Conservation (phyloP, 2,329 filamentous ascomycete species). For the Cladosporium sp. region DNA sequence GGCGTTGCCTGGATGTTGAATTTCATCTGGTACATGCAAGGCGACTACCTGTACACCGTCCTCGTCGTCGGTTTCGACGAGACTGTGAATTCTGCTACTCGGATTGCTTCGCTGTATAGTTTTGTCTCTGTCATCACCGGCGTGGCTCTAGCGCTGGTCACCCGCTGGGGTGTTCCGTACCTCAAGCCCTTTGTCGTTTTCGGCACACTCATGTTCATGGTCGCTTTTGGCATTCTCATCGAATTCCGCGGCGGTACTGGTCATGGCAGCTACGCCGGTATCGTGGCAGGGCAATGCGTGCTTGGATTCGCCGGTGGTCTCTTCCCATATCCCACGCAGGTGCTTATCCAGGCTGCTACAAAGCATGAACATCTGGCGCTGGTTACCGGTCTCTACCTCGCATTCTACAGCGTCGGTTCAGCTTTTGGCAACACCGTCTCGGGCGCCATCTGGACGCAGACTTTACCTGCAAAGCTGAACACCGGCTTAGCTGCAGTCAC, state of each 20-base stretch:
- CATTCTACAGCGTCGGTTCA: slow-evolving; percentile 58
- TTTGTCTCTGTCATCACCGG: slow-evolving; percentile 57
- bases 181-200: slow-evolving; percentile 61
- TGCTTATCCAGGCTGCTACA: slow-evolving; percentile 49
- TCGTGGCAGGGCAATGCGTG: slow-evolving; percentile 60
- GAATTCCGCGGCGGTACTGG: slow-evolving; percentile 54
- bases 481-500: slow-evolving; percentile 25
- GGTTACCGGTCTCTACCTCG: slow-evolving; percentile 55
- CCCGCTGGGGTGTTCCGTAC: slow-evolving; percentile 51
- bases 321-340: slow-evolving; percentile 53
- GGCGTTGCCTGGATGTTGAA: slow-evolving; percentile 56
- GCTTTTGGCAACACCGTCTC: slow-evolving; percentile 54
- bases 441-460: slow-evolving; percentile 53
- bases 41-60: slow-evolving; percentile 61
- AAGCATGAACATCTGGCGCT: slow-evolving; percentile 57
- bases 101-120: slow-evolving; percentile 58
- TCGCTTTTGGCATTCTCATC: slow-evolving; percentile 64
- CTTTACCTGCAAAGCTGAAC: slow-evolving; percentile 48
- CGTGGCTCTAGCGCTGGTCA: slow-evolving; percentile 52
- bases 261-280: slow-evolving; percentile 46
- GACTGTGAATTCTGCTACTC: slow-evolving; percentile 52
- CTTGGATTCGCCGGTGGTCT: slow-evolving; percentile 61
- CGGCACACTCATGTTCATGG: slow-evolving; percentile 58
- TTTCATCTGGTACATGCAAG: slow-evolving; percentile 60
- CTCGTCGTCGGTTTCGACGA: slow-evolving; percentile 60